phyloP scores from a whole-genome alignment of 139 green algal species.

The Monoraphidium neglectum region DNA sequence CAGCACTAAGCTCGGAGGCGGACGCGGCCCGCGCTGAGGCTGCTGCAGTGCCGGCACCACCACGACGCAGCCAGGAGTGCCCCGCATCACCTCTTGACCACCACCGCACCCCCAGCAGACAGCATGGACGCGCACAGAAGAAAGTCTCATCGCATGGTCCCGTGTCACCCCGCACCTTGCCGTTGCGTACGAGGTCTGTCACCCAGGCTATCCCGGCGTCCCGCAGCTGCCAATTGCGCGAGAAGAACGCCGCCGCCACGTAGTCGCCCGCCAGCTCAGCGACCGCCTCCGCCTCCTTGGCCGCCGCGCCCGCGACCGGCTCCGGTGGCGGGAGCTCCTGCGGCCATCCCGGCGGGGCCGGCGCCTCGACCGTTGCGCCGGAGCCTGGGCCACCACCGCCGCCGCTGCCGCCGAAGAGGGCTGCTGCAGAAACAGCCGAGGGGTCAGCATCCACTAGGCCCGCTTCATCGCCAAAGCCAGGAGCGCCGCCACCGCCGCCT shows the following conservation, averaged over 20 bases:
- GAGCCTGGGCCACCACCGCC: conserved; percentile 7
- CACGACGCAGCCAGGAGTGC: no score
- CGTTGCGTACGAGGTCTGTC: conserved; percentile 24
- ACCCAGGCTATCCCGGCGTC: conserved; percentile 69
- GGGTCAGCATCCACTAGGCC: conserved; percentile 17
- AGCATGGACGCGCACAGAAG: conserved; percentile 1
- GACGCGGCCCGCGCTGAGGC: no score
- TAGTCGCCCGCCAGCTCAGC: conserved; percentile 75
- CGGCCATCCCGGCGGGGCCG: conserved; percentile 61
- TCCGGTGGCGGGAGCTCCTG: conserved; percentile 75
- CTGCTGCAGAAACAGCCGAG: conserved; percentile 13
- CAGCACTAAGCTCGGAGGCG: no score
- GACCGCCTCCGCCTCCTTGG: conserved; percentile 62
- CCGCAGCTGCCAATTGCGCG: conserved; percentile 84
- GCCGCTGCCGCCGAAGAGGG: conserved; percentile 18
- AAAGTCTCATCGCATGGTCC: neutral
- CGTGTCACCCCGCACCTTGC: conserved; percentile 6
- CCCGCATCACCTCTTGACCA: conserved; percentile 7
- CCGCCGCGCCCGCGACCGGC: conserved; percentile 39
- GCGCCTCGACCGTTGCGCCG: conserved; percentile 3
- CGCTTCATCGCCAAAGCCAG: conserved; percentile 2
- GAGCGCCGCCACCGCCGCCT: neutral
- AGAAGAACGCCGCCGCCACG: conserved; percentile 66
- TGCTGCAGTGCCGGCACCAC: no score
- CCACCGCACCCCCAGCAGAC: neutral